These are phyloP conservation scores for Cryptococcus sp. DNA, from an alignment of 1,284 basidiomycete species.

Conservation along the genomic window DNA sequence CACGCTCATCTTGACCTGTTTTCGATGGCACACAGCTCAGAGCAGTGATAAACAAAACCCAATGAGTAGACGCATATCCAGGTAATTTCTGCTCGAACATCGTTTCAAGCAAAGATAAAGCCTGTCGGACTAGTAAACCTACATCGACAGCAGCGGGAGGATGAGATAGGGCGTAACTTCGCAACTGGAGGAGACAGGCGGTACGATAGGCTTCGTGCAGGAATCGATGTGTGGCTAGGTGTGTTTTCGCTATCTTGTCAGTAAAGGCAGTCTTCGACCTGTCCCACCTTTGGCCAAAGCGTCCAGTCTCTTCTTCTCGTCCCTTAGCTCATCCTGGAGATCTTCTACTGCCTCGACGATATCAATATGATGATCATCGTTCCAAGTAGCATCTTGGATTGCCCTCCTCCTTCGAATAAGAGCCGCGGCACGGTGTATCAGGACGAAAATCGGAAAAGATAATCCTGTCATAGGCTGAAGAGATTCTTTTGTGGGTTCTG, in stretches of 20 bases:
- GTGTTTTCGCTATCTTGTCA: conserved; percentile 16
- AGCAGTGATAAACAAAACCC: conserved; percentile 29
- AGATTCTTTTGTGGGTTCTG: background rate
- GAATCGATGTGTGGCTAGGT: conserved; percentile 25
- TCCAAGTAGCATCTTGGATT: background rate
- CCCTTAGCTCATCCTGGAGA: background rate
- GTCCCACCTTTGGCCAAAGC: background rate
- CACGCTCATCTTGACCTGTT: background rate
- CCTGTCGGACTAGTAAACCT: conserved; percentile 26
- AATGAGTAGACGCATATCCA: conserved; percentile 27
- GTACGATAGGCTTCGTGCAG: conserved; percentile 34
- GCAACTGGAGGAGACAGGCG: conserved; percentile 24
- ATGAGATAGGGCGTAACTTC: conserved; percentile 22
- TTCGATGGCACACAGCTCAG: conserved; percentile 12
- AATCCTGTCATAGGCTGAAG: background rate
- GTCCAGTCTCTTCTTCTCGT: background rate
- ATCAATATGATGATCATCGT: background rate
- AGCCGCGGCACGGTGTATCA: background rate
- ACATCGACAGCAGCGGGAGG: conserved; percentile 23
- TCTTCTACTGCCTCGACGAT: background rate
- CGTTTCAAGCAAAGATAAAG: conserved; percentile 27
- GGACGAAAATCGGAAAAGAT: background rate
- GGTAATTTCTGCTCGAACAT: conserved; percentile 29
- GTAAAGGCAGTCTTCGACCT: no score
- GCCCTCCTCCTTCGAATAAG: background rate